These are phyloP conservation scores for Haematococcus sp. DNA, from an alignment of 139 green algal species.

Conservation along the genomic window DNA sequence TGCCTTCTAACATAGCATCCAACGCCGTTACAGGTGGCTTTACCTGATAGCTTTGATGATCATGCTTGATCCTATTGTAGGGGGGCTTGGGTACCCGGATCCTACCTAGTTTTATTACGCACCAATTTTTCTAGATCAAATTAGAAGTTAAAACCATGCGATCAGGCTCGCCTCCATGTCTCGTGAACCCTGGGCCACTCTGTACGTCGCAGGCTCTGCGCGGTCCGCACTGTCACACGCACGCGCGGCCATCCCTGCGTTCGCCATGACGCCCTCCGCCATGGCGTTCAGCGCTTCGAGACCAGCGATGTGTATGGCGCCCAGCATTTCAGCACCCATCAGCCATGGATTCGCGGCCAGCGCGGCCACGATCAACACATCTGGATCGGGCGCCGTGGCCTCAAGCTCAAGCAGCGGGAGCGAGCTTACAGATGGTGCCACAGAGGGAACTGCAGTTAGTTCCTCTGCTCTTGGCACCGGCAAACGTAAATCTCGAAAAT, in stretches of 20 bases:
- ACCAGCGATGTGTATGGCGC: not conserved
- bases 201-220: not conserved
- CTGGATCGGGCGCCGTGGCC: too few relatives aligned
- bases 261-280: not conserved
- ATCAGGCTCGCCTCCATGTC: not conserved
- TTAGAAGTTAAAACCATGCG: not conserved
- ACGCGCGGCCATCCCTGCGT: not conserved
- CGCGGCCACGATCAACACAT: not conserved
- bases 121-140: not conserved
- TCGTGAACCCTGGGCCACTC: not conserved
- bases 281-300: not conserved
- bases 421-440: too few relatives aligned
- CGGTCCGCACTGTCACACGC: not conserved
- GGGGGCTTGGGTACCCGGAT: too few relatives aligned
- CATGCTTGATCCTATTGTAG: too few relatives aligned
- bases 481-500: too few relatives aligned
- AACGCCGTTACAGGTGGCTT: too few relatives aligned
- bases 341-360: constrained; percentile 4
- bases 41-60: too few relatives aligned
- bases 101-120: not conserved
- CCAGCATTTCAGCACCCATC: too few relatives aligned
- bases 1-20: too few relatives aligned
- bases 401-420: too few relatives aligned
- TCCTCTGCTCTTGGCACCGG: too few relatives aligned
- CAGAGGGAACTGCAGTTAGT: too few relatives aligned